Base-by-base conservation (phyloP, 2,329 filamentous ascomycete genomes). In the Verticillium nonalfalfae region DNA sequence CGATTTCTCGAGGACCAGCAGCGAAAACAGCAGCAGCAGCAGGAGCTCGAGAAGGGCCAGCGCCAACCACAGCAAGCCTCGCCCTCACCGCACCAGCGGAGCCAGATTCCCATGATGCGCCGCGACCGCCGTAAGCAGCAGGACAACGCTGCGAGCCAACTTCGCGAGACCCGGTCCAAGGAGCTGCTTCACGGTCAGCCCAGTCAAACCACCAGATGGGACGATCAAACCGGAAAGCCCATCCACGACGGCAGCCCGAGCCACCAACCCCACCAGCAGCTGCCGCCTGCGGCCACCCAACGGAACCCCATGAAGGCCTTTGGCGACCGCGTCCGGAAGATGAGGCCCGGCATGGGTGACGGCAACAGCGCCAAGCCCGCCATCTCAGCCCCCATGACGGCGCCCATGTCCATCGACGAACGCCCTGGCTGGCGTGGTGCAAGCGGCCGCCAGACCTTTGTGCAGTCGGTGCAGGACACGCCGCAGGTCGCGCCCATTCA, bases 401-500 rank as follows among this genome's bases (percentile, higher is more conserved):
- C 59, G 9, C 59, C 62, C 18, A 56, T 56, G 13, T 31, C 62
- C 62, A 50, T 78, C 59, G 77, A 81, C 33, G 77, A 70, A 59
- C 78, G 80, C 26, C 85, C 86, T 5, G 80, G 86, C 61, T 93
- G 90, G 90, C 88, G 87, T 68, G 90, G 90, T 18, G 85, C 86
- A 40, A 91, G 87, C 70, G 90, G 90, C 34, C 84, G 90, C 65
- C 81, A 81, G 52, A 78, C 83, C 39, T 79, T 91, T 61, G 82
- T 90, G 38, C 81, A 82, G 55, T 86, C 89, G 3, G 81, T 91
- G 40, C 81, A 79, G 68, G 88, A 91, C 69, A 84, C 85, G 39
- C 76, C 76, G 52, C 75, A 78, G 62, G 82, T 81, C 14, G 75
- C 81, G 61, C 84, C 86, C n/a, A 73, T 89, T 52, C 81, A 75